Conservation (phyloP, 345 rosid species). For the Zanthoxylum bungeanum region DNA sequence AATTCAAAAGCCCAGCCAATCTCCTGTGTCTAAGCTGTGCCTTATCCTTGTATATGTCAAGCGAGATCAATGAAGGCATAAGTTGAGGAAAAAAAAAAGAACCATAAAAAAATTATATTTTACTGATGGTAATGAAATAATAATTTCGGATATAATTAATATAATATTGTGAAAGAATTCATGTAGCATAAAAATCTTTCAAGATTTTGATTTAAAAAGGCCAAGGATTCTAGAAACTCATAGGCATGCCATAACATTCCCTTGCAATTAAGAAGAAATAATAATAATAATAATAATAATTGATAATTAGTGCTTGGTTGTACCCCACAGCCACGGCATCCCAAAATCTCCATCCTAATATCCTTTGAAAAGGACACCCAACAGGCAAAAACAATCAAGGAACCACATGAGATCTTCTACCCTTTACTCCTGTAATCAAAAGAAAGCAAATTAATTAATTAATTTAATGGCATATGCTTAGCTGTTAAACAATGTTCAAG, state of each 20-base stretch:
- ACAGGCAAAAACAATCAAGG: not conserved
- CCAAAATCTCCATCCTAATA: conserved; percentile 26
- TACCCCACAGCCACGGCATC: conserved; percentile 24
- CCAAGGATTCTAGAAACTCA: conserved; percentile 15
- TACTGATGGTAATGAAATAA: too few species aligned
- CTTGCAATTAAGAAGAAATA: conserved; percentile 11
- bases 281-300: conserved; percentile 4
- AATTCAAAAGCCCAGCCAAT: too few species aligned
- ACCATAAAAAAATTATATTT: too few species aligned
- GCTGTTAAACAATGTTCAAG: conserved; percentile 34
- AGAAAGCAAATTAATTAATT: not conserved
- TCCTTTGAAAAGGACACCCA: conserved; percentile 30
- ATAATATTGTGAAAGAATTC: too few species aligned
- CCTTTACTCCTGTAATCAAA: conserved; percentile 2
- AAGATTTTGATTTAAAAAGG: not conserved
- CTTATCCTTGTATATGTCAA: too few species aligned
- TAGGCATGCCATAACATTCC: not conserved
- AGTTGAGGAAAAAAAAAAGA: too few species aligned
- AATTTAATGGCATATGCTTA: conserved; percentile 24
- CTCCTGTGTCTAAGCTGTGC: too few species aligned
- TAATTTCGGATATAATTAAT: too few species aligned
- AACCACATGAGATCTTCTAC: conserved; percentile 12
- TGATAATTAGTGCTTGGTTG: not conserved
- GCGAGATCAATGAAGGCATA: too few species aligned
- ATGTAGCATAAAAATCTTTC: too few species aligned